A percentile compares a stretch with the other conserved stretches of the same genome.
These are phyloP conservation scores for Penicillium ucsense DNA, from an alignment of 495 filamentous ascomycete species.

Conservation along the genomic window DNA sequence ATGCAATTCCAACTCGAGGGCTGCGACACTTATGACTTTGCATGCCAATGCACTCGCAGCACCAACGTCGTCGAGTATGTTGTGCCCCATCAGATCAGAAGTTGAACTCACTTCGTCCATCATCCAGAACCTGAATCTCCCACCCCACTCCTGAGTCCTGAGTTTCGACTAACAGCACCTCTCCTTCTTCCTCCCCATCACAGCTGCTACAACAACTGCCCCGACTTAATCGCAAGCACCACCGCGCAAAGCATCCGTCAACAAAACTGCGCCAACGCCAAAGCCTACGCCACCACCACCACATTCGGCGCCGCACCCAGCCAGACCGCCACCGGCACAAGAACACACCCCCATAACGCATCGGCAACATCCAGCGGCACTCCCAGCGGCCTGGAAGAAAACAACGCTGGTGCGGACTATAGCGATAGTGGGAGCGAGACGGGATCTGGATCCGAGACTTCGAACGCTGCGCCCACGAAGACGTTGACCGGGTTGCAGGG, in stretches of 20 bases:
- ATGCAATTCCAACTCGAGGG: conserved; percentile 4
- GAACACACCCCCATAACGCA: neutral
- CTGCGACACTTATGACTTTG: conserved; percentile 1
- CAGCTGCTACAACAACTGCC: conserved; percentile 17
- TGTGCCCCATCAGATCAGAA: too few species aligned
- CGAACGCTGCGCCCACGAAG: conserved; percentile 2
- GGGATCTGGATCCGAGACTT: neutral
- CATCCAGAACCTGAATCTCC: neutral
- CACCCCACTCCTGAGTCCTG: neutral
- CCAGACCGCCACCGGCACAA: neutral
- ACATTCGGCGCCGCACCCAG: conserved; percentile 2
- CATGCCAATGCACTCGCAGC: conserved; percentile 1
- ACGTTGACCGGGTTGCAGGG: neutral
- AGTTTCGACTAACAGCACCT: neutral
- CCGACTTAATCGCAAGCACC: conserved; percentile 4
- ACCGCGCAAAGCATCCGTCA: conserved; percentile 9
- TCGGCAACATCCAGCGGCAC: neutral
- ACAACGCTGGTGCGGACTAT: neutral
- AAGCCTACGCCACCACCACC: conserved; percentile 9
- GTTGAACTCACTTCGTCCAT: too few species aligned
- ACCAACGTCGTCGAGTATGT: conserved; percentile 1
- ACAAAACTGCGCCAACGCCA: conserved; percentile 13
- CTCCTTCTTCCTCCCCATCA: neutral
- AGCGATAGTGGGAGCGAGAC: neutral
- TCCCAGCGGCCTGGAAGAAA: neutral